phyloP scores from a whole-genome alignment of 2,329 filamentous ascomycete species.

The Nothophoma quercina region DNA sequence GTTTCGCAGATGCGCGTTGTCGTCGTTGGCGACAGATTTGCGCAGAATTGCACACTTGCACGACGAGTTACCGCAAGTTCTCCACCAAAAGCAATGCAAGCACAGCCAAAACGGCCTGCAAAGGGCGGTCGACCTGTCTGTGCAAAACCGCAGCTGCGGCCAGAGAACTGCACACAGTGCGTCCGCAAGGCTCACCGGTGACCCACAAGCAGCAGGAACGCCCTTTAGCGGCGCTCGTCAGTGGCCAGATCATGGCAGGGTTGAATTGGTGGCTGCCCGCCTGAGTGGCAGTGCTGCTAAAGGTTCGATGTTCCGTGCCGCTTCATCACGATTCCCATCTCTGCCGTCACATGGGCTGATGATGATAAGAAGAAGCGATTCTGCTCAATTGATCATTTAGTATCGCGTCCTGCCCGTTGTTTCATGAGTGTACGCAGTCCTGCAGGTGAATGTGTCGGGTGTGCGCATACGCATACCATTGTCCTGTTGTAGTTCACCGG shows the following conservation, averaged over 20 bases:
- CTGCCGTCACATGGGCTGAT: slow-evolving; percentile 2
- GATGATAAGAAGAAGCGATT: slow-evolving; percentile 12
- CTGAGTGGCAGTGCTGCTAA: slow-evolving; percentile 27
- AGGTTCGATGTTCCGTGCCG: slow-evolving; percentile 7
- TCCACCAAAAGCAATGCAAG: slow-evolving; percentile 4
- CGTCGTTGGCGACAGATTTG: slow-evolving; percentile 3
- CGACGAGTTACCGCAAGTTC: slow-evolving; percentile 19
- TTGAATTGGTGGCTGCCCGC: slow-evolving; percentile 17
- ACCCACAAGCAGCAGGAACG: slow-evolving; percentile 32
- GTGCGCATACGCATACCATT: slow-evolving; percentile 8
- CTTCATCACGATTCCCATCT: slow-evolving; percentile 4
- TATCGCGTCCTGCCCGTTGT: not conserved
- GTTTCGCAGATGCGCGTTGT: slow-evolving; percentile 19
- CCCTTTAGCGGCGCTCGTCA: slow-evolving; percentile 23
- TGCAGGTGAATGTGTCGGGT: slow-evolving; percentile 12
- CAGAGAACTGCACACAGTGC: slow-evolving; percentile 13
- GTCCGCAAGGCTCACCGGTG: slow-evolving; percentile 26
- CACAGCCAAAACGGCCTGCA: slow-evolving; percentile 17
- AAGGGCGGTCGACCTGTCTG: slow-evolving; percentile 23
- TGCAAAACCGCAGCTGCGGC: slow-evolving; percentile 5
- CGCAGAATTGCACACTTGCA: not conserved
- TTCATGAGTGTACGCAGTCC: slow-evolving; percentile 8
- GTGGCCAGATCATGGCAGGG: slow-evolving; percentile 21
- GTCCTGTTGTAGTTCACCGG: slow-evolving; percentile 19
- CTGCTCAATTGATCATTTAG: slow-evolving; percentile 6